Evolutionary conservation across 1,284 basidiomycete species (phyloP), one percentile per base, ranked within the genome.

Genomic region (Austropuccinia psidii): DNA sequence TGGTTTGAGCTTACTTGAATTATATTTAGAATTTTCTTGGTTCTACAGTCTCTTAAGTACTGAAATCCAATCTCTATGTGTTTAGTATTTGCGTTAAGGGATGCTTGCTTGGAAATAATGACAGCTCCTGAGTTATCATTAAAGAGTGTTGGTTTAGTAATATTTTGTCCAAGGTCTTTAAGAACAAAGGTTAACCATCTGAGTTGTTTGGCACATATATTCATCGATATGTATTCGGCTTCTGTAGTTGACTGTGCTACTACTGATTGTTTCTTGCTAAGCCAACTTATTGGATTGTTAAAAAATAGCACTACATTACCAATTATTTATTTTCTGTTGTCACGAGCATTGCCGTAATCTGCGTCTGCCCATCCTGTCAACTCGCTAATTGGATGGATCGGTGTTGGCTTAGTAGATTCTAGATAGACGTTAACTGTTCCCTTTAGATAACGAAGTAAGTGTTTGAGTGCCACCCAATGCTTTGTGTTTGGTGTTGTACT

Each of bases 191-290:
- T n/a, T 15, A 66, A 8, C 64, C 64, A 66, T 9, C 49, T 19
- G 8, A 66, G 31, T 27, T 66, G 45, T 33, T 66, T 66, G 1
- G 62, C 62, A 52, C 45, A 65, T 27, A 9, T 4, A 21, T 61
- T 61, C 7, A 61, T 61, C 4, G 37, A 35, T 3, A 61, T 35
- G 15, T 41, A 61, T 24, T 61, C 37, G 1, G 58, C 39, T 35
- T 49, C 61, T 21, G 27, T 64, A 15, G 43, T 64, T n/a, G 24
- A 64, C 50, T 64, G 61, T 19, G 61, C 41, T 17, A 64, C 43
- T 1, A 64, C 19, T 24, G 61, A 27, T 49, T 47, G 55, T 37
- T 43, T 60, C 37, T 60, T 27, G 24, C 31, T 58, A 29, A 37
- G 15, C 61, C 61, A 64, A 11, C 24, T 45, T 11, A 64, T 19